These are phyloP conservation scores for Collybiopsis luxurians DNA, from an alignment of 768 basidiomycete genomes.

Conservation along the genomic window DNA sequence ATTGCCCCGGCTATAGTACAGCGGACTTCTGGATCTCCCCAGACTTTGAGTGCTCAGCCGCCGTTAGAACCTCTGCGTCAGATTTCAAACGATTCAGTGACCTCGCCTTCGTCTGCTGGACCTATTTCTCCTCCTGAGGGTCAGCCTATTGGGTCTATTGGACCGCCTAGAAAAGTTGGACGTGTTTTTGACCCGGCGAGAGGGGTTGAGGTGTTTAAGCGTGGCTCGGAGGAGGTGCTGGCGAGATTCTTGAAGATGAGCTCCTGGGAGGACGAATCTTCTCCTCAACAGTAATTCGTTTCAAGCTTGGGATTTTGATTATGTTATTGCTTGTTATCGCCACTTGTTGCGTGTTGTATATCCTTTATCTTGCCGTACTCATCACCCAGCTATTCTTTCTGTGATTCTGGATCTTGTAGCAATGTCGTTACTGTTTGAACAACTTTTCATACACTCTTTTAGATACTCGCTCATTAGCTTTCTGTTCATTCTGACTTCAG, in stretches of 20 bases:
- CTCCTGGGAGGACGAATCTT: slow-evolving; percentile 58
- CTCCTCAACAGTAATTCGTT: slow-evolving; percentile 5
- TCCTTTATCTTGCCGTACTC: neutral
- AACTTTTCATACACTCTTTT: neutral
- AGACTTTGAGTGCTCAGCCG: slow-evolving; percentile 2
- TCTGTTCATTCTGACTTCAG: neutral
- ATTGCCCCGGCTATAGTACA: neutral
- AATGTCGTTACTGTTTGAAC: too few species aligned
- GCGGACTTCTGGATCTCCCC: neutral
- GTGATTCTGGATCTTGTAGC: neutral
- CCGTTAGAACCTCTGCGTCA: slow-evolving; percentile 32
- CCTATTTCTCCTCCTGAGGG: slow-evolving; percentile 50
- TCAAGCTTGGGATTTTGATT: neutral
- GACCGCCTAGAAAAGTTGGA: slow-evolving; percentile 42
- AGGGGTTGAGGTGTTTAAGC: slow-evolving; percentile 83
- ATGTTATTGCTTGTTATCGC: neutral
- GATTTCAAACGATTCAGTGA: slow-evolving; percentile 41
- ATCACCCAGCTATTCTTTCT: neutral
- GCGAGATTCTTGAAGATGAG: slow-evolving; percentile 80
- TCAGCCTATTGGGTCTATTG: slow-evolving; percentile 22
- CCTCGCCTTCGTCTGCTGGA: slow-evolving; percentile 22
- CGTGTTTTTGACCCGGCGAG: slow-evolving; percentile 87
- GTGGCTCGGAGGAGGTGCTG: slow-evolving; percentile 84
- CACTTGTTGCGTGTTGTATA: neutral
- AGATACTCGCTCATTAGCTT: slow-evolving; percentile 11